Conservation (phyloP, 2,329 filamentous ascomycete genomes). For the Nigrospora oryzae region DNA sequence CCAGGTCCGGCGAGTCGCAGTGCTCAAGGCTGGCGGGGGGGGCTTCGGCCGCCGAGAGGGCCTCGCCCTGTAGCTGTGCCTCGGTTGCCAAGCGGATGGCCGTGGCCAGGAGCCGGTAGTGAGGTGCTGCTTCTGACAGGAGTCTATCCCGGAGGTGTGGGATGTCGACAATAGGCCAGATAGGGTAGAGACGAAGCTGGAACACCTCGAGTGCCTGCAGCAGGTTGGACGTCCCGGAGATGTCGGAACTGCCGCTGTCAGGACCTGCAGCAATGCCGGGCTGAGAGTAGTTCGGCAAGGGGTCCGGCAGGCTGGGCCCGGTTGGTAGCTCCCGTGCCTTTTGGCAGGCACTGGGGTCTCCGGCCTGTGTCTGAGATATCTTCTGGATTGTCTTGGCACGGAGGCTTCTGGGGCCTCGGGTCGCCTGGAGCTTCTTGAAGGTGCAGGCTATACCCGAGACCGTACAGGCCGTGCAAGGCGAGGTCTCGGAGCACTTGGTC, state of each 20-base stretch:
- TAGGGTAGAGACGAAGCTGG: constrained; percentile 39
- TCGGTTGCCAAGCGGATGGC: constrained; percentile 38
- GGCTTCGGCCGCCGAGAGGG: constrained; percentile 9
- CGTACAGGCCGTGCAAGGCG: constrained; percentile 36
- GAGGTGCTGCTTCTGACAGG: constrained; percentile 23
- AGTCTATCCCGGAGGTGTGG: constrained; percentile 29
- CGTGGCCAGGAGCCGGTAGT: constrained; percentile 24
- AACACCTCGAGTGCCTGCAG: constrained; percentile 32
- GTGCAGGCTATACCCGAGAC: constrained; percentile 38
- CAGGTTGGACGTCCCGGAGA: constrained; percentile 4
- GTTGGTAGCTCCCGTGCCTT: background rate
- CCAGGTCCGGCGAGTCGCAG: constrained; percentile 20
- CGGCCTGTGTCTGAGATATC: constrained; percentile 24
- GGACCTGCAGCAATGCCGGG: background rate
- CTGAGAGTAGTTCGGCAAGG: background rate
- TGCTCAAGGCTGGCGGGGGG: constrained; percentile 4
- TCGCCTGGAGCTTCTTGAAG: constrained; percentile 34
- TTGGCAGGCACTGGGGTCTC: constrained; percentile 2
- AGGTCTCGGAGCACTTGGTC: constrained; percentile 37
- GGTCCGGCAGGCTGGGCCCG: constrained; percentile 4
- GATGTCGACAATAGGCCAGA: constrained; percentile 42
- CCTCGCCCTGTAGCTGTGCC: constrained; percentile 35
- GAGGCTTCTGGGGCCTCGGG: constrained; percentile 35
- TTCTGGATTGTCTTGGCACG: constrained; percentile 33
- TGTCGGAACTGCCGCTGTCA: background rate